Evolutionary conservation across 2,329 filamentous ascomycete species (phyloP), one percentile per base, ranked within the genome.

Genomic region (Lachnellula subtilissima): DNA sequence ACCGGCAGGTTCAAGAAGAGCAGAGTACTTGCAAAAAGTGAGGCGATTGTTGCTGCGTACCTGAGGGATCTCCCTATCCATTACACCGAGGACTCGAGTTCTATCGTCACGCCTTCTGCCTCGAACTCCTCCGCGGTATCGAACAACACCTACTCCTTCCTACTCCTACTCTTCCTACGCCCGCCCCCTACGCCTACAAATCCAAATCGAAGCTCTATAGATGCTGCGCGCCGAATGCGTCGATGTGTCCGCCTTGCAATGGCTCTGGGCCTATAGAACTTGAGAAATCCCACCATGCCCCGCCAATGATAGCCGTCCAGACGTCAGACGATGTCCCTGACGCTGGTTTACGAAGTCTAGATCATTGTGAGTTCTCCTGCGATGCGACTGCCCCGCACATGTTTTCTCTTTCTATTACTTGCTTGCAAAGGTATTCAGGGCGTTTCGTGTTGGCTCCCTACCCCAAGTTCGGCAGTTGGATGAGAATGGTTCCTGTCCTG

Each of bases 301-400:
- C 63, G 48, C 66, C 65, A 50, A 58, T 63, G 54, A 68, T 69
- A 63, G 64, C 61, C 55, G 50, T 66, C 17, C 60, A 59, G 39
- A 54, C 56, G n/a, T 55, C 64, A 52, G 61, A 62, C 56, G 66
- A 69, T 54, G 72, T 74, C 19, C 73, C 78, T 46, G 88, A 92
- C 71, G 92, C 92, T 53, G 92, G 92, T 50, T 76, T 96, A 70
- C 84, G 83, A 71, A 91, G 87, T 70, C 76, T 91, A 56, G 84
- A 95, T 75, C 88, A 92, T 71, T 92, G 88, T 86, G 77, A 64
- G 62, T 45, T 51, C 23, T 40, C 23, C 42, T 47, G 40, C 19
- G 17, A 15, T 15, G 50, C 12, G 25, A 22, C 46, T 25, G 17
- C 9, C 28, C 46, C 23, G 46, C 46, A 48, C 19, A 23, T 48